Evolutionary conservation across 108 stramenopile species (phyloP).

Genomic region (Nitzschia inconspicua): DNA sequence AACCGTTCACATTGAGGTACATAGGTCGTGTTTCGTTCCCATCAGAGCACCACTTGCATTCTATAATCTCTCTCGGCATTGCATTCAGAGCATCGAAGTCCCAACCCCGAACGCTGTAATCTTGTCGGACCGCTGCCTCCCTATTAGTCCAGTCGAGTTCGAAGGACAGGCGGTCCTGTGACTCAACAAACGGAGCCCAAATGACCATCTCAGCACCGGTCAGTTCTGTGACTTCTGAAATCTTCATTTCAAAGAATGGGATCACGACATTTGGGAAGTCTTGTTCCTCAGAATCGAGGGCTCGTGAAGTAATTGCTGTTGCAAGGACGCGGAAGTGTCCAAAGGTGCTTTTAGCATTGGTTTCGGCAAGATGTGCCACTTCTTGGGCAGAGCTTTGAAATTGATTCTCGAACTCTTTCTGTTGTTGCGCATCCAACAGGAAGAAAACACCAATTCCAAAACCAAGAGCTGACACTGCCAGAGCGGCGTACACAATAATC

Average conservation of each 20-base stretch:
- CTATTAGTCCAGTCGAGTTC: no score
- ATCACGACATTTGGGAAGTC: no score
- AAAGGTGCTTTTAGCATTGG: slow-evolving; percentile 18
- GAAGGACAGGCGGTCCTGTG: not conserved
- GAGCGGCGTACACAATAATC: no score
- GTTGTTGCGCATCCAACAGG: no score
- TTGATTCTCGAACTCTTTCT: not conserved
- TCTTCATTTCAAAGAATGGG: no score
- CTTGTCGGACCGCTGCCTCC: no score
- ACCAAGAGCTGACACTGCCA: no score
- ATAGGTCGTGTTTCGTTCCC: not conserved
- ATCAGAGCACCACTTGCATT: not conserved
- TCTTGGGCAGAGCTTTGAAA: slow-evolving; percentile 21
- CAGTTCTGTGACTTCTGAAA: not conserved
- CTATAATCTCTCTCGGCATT: not conserved
- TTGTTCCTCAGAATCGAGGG: no score
- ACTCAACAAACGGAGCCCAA: slow-evolving; percentile 15
- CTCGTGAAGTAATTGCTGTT: slow-evolving; percentile 23
- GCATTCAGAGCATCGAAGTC: not conserved
- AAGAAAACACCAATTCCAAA: no score
- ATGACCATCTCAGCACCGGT: slow-evolving; percentile 15
- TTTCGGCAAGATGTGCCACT: slow-evolving; percentile 16
- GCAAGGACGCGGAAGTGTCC: slow-evolving; percentile 17
- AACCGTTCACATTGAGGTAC: slow-evolving; percentile 7
- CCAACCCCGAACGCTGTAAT: slow-evolving; percentile 6